Base-by-base conservation (phyloP, 2,329 filamentous ascomycete species). In the Pezicula radicicola region DNA sequence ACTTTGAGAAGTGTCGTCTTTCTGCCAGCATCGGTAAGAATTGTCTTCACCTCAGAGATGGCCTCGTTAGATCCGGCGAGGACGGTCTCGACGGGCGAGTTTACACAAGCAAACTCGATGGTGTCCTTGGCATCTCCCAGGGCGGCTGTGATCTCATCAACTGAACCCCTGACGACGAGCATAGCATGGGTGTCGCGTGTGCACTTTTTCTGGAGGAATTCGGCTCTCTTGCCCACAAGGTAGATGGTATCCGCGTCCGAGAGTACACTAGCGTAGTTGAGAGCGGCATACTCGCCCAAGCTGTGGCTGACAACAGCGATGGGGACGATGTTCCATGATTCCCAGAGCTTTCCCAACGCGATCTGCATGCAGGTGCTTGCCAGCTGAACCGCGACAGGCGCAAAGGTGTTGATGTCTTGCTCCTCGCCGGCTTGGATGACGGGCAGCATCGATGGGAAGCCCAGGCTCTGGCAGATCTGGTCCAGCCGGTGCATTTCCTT, bases 31-130 rank as follows among this genome's bases (percentile, higher is more conserved):
- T n/a, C n/a, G n/a, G n/a, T n/a, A n/a, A n/a, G n/a, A n/a, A n/a
- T n/a, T n/a, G n/a, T n/a, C n/a, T n/a, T n/a, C n/a, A n/a, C n/a
- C n/a, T n/a, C n/a, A n/a, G n/a, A n/a, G n/a, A n/a, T n/a, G n/a
- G n/a, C n/a, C n/a, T n/a, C n/a, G n/a, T n/a, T n/a, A n/a, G n/a
- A n/a, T n/a, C n/a, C n/a, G n/a, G n/a, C n/a, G n/a, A n/a, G n/a
- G 2, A 93, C 89, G 12, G 84, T 90, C 65, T 89, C 87, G 48
- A 81, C 75, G 0, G 85, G 84, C 0, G 85, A 83, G 60, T 94
- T 93, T 66, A 90, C 78, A 71, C 89, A 93, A 15, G 88, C 75
- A 74, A 58, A 73, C 72, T 52, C 66, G 33, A 66, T 16, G 84
- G n/a, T n/a, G 75, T 54, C 79, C 70, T 76, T 76, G 19, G 79